Evolutionary conservation across 495 filamentous ascomycete species (phyloP).

Genomic region (Hypoxylon fuscum): DNA sequence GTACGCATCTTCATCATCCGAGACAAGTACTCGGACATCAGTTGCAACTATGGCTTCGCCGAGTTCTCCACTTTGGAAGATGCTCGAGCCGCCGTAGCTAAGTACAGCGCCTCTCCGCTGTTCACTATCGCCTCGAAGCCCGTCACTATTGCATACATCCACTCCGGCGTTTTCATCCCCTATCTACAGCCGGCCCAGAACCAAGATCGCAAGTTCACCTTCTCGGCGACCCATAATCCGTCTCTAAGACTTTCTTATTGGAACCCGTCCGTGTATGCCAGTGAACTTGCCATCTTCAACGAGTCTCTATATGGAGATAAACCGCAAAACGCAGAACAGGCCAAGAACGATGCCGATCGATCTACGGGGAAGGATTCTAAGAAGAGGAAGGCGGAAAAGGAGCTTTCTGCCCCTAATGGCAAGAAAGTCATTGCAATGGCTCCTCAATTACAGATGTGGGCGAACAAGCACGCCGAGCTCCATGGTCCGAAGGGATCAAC

Average conservation of each 20-base stretch:
- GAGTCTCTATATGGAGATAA: slow-evolving; percentile 48
- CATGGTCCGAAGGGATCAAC: slow-evolving; percentile 62
- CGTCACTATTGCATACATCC: slow-evolving; percentile 80
- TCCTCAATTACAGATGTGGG: slow-evolving; percentile 86
- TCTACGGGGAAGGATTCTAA: slow-evolving; percentile 66
- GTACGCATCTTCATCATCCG: slow-evolving; percentile 82
- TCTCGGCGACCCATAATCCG: slow-evolving; percentile 75
- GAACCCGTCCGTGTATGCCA: slow-evolving; percentile 82
- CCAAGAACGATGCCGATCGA: slow-evolving; percentile 44
- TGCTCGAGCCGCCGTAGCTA: slow-evolving; percentile 77
- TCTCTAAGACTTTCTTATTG: slow-evolving; percentile 80
- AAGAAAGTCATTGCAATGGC: slow-evolving; percentile 63
- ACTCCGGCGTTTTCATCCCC: slow-evolving; percentile 89
- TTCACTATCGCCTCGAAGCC: slow-evolving; percentile 86
- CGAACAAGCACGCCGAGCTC: slow-evolving; percentile 84
- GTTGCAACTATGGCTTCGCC: slow-evolving; percentile 88
- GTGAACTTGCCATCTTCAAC: slow-evolving; percentile 67
- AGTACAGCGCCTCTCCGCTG: slow-evolving; percentile 78
- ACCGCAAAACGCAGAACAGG: slow-evolving; percentile 49
- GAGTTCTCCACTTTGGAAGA: slow-evolving; percentile 83
- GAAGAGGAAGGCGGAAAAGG: slow-evolving; percentile 71
- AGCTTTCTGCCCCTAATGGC: slow-evolving; percentile 58
- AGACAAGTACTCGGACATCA: slow-evolving; percentile 76
- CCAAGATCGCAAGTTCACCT: slow-evolving; percentile 70
- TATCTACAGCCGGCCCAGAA: slow-evolving; percentile 62